Conservation (phyloP, 2,329 filamentous ascomycete genomes). For the Cryoendolithus antarcticus region DNA sequence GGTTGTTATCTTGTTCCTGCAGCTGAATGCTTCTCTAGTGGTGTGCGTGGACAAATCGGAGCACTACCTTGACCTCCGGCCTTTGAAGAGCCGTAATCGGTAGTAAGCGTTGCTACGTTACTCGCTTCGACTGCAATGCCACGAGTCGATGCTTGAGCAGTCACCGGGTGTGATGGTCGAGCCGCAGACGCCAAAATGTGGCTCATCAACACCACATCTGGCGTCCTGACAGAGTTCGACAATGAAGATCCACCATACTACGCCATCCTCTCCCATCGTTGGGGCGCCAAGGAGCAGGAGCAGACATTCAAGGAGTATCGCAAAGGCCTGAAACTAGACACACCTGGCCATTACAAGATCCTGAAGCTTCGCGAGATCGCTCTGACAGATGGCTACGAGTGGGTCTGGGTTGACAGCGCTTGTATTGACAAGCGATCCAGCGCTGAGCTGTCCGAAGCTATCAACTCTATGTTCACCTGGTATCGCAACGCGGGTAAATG, state of each 20-base stretch:
- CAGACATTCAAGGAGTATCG: slow-evolving; percentile 4
- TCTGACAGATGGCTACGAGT: slow-evolving; percentile 8
- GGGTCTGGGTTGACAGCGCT: slow-evolving; percentile 14
- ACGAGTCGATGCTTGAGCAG: too few relatives aligned
- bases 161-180: too few relatives aligned
- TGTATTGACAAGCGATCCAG: slow-evolving; percentile 13
- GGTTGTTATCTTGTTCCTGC: too few relatives aligned
- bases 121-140: too few relatives aligned
- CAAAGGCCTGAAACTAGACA: slow-evolving; percentile 5
- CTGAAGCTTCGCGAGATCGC: slow-evolving; percentile 1
- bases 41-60: too few relatives aligned
- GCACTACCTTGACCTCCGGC: too few relatives aligned
- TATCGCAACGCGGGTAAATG: slow-evolving; percentile 9
- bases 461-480: slow-evolving; percentile 14
- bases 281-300: slow-evolving; percentile 5
- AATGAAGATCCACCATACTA: slow-evolving; percentile 10
- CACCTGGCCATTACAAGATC: slow-evolving; percentile 1
- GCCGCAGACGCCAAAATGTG: slow-evolving; percentile 4
- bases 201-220: slow-evolving; percentile 5
- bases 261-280: slow-evolving; percentile 10
- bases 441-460: slow-evolving; percentile 10
- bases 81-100: too few relatives aligned
- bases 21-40: too few relatives aligned
- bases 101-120: too few relatives aligned
- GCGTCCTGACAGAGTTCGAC: slow-evolving; percentile 4